Conservation (phyloP, 1,284 basidiomycete genomes). For the Papiliotrema nemorosa region DNA sequence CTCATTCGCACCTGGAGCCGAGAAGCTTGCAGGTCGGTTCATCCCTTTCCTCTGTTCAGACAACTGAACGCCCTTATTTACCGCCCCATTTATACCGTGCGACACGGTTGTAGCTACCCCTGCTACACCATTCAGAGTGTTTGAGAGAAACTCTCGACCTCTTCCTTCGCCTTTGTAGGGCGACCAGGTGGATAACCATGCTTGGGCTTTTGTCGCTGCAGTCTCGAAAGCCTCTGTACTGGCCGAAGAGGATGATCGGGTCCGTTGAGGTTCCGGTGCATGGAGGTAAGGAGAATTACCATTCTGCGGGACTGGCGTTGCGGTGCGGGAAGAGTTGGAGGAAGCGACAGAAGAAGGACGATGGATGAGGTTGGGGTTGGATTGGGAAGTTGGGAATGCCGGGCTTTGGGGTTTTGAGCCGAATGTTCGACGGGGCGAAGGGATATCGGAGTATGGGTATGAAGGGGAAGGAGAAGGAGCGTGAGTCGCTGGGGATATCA, state of each 20-base stretch:
- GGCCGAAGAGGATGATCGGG: slow-evolving; percentile 23
- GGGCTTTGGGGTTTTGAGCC: too few relatives aligned
- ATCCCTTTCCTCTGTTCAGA: slow-evolving; percentile 2
- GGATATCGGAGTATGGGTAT: slow-evolving; percentile 8
- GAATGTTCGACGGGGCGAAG: background rate
- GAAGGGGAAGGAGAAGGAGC: slow-evolving; percentile 3
- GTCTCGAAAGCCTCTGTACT: slow-evolving; percentile 17
- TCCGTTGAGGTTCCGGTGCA: slow-evolving; percentile 15
- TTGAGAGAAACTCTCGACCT: slow-evolving; percentile 37
- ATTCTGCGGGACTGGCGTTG: slow-evolving; percentile 1
- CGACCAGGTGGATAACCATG: slow-evolving; percentile 43
- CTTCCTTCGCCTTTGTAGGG: slow-evolving; percentile 41
- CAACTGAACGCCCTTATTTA: slow-evolving; percentile 12
- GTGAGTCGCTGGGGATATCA: too few relatives aligned
- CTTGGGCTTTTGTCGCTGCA: slow-evolving; percentile 30
- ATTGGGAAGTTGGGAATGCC: too few relatives aligned
- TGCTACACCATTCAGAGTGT: slow-evolving; percentile 39
- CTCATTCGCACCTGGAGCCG: background rate
- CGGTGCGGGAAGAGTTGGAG: slow-evolving; percentile 9
- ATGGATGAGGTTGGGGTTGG: background rate
- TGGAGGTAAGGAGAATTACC: slow-evolving; percentile 5
- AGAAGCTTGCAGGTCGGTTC: slow-evolving; percentile 9
- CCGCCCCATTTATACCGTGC: slow-evolving; percentile 19
- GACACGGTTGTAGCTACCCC: slow-evolving; percentile 35
- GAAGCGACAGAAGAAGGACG: slow-evolving; percentile 3